These are phyloP conservation scores for Polymyxa betae DNA, from an alignment of 208 protist species.

Conservation along the genomic window DNA sequence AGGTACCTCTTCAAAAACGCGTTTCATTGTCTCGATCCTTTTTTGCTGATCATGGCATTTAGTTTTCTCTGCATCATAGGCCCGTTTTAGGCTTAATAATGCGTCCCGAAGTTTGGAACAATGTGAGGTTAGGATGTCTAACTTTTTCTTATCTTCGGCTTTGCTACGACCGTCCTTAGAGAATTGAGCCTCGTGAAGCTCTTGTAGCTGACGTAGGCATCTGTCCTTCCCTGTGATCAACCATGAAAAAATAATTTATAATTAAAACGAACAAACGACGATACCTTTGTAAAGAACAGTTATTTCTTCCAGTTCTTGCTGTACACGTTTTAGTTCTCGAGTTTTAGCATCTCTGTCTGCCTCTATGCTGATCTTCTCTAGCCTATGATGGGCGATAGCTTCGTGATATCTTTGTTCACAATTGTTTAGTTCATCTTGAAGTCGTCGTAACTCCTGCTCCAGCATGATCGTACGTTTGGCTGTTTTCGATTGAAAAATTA, in stretches of 20 bases:
- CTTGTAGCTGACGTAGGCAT: not conserved
- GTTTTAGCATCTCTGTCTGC: slow-evolving; percentile 23
- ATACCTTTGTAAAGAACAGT: slow-evolving; percentile 2
- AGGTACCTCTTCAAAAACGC: not conserved
- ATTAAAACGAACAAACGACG: not conserved
- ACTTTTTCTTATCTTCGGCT: not conserved
- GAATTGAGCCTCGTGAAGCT: not conserved
- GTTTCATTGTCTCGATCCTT: not conserved
- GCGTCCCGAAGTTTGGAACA: not conserved
- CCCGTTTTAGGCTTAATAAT: not conserved
- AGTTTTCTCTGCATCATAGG: not conserved
- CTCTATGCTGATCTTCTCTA: slow-evolving; percentile 32
- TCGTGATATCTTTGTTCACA: not conserved
- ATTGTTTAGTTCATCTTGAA: not conserved
- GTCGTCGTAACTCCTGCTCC: not conserved
- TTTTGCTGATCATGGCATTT: not conserved
- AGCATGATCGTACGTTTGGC: not conserved
- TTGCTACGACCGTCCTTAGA: not conserved
- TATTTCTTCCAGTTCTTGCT: slow-evolving; percentile 26
- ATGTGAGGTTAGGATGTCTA: not conserved
- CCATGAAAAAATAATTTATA: not conserved
- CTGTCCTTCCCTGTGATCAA: slow-evolving; percentile 16
- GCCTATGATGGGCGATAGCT: not conserved
- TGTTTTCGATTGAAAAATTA: not conserved
- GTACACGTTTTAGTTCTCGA: not conserved